phyloP scores from a whole-genome alignment of 495 filamentous ascomycete species.

The Hyphodiscus hymeniophilus region DNA sequence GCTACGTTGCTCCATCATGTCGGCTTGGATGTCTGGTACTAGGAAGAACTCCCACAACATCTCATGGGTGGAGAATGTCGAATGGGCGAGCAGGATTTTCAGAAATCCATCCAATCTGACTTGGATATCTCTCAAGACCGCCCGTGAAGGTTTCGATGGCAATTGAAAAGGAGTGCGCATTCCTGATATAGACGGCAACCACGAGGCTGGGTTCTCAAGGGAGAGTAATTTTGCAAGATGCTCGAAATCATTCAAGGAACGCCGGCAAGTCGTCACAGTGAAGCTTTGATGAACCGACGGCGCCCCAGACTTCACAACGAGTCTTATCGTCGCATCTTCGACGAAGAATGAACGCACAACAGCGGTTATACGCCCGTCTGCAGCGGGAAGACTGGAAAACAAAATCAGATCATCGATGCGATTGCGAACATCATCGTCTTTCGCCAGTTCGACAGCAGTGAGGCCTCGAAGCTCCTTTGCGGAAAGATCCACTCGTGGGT shows the following conservation, averaged over 20 bases:
- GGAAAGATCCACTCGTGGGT: conserved; percentile 76
- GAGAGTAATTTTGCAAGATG: conserved; percentile 81
- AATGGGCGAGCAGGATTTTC: conserved; percentile 75
- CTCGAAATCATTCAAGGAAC: conserved; percentile 88
- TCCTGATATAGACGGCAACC: conserved; percentile 73
- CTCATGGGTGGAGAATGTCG: conserved; percentile 94
- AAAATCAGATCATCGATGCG: conserved; percentile 89
- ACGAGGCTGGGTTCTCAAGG: conserved; percentile 89
- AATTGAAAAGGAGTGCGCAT: conserved; percentile 86
- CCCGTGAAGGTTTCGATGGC: conserved; percentile 80
- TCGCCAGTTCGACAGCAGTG: conserved; percentile 93
- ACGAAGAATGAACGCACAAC: conserved; percentile 97
- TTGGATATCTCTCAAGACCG: conserved; percentile 81
- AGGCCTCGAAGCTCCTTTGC: conserved; percentile 82
- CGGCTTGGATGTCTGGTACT: conserved; percentile 84
- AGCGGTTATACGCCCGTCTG: conserved; percentile 78
- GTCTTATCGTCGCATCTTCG: conserved; percentile 87
- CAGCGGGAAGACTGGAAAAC: conserved; percentile 60
- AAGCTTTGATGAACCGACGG: conserved; percentile 58
- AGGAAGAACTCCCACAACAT: conserved; percentile 99
- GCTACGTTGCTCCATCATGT: conserved; percentile 84
- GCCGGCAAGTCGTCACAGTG: conserved; percentile 86
- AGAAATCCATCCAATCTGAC: conserved; percentile 80
- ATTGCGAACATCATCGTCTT: conserved; percentile 96
- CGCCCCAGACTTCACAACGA: conserved; percentile 90